These are phyloP conservation scores for Blumeria graminis DNA, from an alignment of 2,329 filamentous ascomycete genomes.

Conservation along the genomic window DNA sequence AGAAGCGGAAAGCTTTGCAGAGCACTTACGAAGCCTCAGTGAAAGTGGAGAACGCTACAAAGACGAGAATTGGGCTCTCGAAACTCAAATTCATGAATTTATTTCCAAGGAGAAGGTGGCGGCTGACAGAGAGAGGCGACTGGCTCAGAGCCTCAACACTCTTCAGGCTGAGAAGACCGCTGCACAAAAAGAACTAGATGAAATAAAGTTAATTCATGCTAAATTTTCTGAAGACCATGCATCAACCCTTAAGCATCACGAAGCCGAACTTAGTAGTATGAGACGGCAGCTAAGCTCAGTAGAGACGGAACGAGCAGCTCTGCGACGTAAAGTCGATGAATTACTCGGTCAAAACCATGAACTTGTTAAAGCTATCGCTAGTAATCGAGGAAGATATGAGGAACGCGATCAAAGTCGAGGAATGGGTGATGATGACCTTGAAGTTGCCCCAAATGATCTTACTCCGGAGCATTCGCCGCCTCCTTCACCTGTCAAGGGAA, in stretches of 20 bases:
- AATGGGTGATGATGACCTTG: constrained; percentile 35
- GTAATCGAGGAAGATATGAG: constrained; percentile 39
- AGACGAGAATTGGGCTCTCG: constrained; percentile 94
- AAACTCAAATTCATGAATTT: constrained; percentile 75
- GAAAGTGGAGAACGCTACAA: constrained; percentile 93
- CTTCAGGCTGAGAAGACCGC: constrained; percentile 51
- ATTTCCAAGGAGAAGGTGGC: constrained; percentile 50
- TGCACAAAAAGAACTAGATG: constrained; percentile 70
- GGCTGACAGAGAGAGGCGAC: constrained; percentile 58
- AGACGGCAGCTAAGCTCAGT: constrained; percentile 57
- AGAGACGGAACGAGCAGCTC: constrained; percentile 51
- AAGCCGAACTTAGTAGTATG: constrained; percentile 65
- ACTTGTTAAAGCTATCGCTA: constrained; percentile 60
- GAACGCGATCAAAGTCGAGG: constrained; percentile 38
- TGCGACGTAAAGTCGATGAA: constrained; percentile 75
- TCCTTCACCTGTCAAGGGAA: constrained; percentile 71
- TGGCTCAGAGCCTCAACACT: constrained; percentile 46
- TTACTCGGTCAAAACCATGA: constrained; percentile 76
- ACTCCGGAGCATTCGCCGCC: constrained; percentile 83
- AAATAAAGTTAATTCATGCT: constrained; percentile 56
- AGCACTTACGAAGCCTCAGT: constrained; percentile 60
- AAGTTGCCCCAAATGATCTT: constrained; percentile 39
- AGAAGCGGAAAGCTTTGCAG: constrained; percentile 54
- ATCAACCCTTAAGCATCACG: constrained; percentile 54
- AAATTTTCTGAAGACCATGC: constrained; percentile 65